phyloP scores from a whole-genome alignment of 1,284 basidiomycete genomes.

The Tetrapyrgos nigripes region DNA sequence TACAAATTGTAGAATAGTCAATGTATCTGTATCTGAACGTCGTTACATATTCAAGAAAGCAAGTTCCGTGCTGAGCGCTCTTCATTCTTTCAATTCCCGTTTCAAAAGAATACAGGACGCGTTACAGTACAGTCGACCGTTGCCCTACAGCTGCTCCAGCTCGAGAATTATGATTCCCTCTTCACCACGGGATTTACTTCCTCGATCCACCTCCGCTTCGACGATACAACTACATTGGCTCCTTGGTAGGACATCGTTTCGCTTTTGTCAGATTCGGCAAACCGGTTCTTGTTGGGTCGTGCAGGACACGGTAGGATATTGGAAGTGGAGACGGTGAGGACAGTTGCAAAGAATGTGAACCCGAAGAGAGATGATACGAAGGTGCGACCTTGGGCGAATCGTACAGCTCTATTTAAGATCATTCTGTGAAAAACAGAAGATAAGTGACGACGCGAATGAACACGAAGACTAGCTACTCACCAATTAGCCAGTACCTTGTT shows the following conservation, averaged over 20 bases:
- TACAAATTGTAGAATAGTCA: conserved; percentile 17
- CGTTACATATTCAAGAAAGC: conserved; percentile 2
- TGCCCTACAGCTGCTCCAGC: too few species aligned
- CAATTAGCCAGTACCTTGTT: background rate
- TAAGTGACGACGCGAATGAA: background rate
- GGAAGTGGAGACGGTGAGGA: conserved; percentile 82
- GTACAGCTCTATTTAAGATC: conserved; percentile 62
- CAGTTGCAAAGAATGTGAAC: conserved; percentile 76
- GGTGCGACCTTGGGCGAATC: conserved; percentile 71
- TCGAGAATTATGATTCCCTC: conserved; percentile 21
- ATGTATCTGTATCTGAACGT: conserved; percentile 24
- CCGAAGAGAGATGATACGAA: conserved; percentile 81
- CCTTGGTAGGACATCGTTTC: conserved; percentile 3
- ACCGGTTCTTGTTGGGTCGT: conserved; percentile 57
- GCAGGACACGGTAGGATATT: conserved; percentile 80
- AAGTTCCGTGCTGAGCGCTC: too few species aligned
- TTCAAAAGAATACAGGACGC: too few species aligned
- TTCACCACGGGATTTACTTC: conserved; percentile 56
- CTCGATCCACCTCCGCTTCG: conserved; percentile 76
- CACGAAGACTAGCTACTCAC: background rate
- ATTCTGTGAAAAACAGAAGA: conserved; percentile 44
- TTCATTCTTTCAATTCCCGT: too few species aligned
- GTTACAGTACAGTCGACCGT: too few species aligned
- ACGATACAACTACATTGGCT: conserved; percentile 29
- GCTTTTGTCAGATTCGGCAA: conserved; percentile 55